Conservation (phyloP, 2,329 filamentous ascomycete species). For the Pseudogymnoascus sp. region DNA sequence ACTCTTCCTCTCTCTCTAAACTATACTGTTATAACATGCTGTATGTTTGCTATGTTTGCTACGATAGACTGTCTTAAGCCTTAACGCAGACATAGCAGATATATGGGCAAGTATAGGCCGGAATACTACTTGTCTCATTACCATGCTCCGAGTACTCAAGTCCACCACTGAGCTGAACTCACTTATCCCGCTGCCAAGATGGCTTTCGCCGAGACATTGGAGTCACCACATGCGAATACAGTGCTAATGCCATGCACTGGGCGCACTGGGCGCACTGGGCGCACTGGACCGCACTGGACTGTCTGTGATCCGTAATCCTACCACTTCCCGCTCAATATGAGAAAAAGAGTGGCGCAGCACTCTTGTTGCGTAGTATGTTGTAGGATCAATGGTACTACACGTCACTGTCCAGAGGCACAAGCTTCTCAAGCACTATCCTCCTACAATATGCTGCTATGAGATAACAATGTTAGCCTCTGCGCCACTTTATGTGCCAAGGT, state of each 20-base stretch:
- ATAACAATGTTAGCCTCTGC: neutral
- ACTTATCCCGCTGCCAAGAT: neutral
- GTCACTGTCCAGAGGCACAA: neutral
- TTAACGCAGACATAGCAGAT: neutral
- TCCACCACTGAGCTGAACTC: neutral
- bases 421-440: neutral
- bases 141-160: neutral
- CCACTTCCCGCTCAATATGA: neutral
- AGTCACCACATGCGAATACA: neutral
- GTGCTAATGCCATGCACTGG: neutral
- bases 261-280: neutral
- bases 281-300: neutral
- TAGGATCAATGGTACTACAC: neutral
- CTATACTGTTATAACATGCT: neutral
- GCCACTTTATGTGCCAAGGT: neutral
- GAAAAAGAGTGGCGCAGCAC: constrained; percentile 3
- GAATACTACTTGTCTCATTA: neutral
- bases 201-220: neutral
- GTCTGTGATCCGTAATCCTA: neutral
- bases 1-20: neutral
- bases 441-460: neutral
- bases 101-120: neutral
- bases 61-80: neutral
- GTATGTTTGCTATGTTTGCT: neutral
- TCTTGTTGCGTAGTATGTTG: neutral